Evolutionary conservation across 1,284 basidiomycete species (phyloP).

Genomic region (Ustilago curta): DNA sequence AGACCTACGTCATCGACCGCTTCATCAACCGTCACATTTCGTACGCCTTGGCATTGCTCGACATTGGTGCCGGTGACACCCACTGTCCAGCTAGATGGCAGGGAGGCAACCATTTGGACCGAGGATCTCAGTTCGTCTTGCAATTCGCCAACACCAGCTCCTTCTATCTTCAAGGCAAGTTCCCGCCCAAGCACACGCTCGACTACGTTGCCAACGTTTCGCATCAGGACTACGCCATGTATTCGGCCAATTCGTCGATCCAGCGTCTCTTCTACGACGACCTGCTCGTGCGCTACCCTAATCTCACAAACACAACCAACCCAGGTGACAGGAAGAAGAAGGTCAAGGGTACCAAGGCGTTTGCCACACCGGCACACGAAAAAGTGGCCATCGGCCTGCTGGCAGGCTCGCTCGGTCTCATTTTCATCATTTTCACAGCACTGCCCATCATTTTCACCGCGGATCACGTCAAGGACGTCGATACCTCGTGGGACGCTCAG

Average conservation of each 20-base stretch:
- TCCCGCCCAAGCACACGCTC: constrained; percentile 51
- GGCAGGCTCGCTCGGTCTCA: constrained; percentile 46
- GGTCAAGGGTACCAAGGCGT: constrained; percentile 46
- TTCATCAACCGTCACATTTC: constrained; percentile 49
- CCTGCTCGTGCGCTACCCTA: constrained; percentile 36
- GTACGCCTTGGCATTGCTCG: constrained; percentile 57
- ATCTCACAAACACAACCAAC: constrained; percentile 49
- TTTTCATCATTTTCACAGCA: constrained; percentile 52
- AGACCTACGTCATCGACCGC: constrained; percentile 49
- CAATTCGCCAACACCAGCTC: constrained; percentile 46
- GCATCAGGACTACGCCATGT: constrained; percentile 60
- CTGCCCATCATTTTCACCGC: constrained; percentile 62
- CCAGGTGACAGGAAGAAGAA: constrained; percentile 49
- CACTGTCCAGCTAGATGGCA: constrained; percentile 58
- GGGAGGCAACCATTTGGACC: constrained; percentile 62
- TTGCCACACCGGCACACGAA: constrained; percentile 63
- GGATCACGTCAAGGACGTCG: constrained; percentile 43
- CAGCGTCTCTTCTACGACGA: constrained; percentile 49
- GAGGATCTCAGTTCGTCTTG: constrained; percentile 42
- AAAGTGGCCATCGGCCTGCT: constrained; percentile 60
- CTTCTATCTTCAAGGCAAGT: constrained; percentile 35
- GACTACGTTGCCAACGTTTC: constrained; percentile 49
- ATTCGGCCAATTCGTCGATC: constrained; percentile 44
- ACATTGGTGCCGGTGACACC: constrained; percentile 47
- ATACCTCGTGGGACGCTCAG: constrained; percentile 41